Conservation (phyloP, 164 flowering plant genomes). For the Umbellularia californica region DNA sequence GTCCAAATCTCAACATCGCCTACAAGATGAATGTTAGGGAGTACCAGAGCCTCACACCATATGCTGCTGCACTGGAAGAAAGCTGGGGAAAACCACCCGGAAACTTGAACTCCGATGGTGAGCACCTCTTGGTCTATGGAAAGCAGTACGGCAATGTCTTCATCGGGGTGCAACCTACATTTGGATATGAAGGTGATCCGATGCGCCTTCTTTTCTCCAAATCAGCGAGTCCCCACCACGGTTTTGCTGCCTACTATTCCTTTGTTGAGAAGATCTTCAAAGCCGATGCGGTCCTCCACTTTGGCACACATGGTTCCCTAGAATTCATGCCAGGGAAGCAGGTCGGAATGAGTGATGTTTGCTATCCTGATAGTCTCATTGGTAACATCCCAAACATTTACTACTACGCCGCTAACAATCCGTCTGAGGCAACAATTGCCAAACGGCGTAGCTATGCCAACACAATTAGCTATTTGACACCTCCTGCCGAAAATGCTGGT, state of each 20-base stretch:
- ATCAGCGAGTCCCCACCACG: slow-evolving; percentile 99
- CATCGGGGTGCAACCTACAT: slow-evolving; percentile 97
- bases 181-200: slow-evolving; percentile 98
- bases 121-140: slow-evolving; percentile 90
- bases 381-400: slow-evolving; percentile 97
- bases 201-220: slow-evolving; percentile 97
- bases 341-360: slow-evolving; percentile 98
- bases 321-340: slow-evolving; percentile 99
- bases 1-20: slow-evolving; percentile 91
- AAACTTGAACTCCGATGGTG: slow-evolving; percentile 95
- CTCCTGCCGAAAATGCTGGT: slow-evolving; percentile 99
- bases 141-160: slow-evolving; percentile 93
- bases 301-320: slow-evolving; percentile 97
- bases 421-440: slow-evolving; percentile 98
- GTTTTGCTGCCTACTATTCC: slow-evolving; percentile 97
- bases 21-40: slow-evolving; percentile 94
- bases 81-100: slow-evolving; percentile 99
- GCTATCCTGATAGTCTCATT: slow-evolving; percentile 93
- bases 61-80: slow-evolving; percentile 81
- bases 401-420: slow-evolving; percentile 97
- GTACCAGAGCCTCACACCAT: slow-evolving; percentile 83
- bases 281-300: slow-evolving; percentile 97
- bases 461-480: slow-evolving; percentile 97
- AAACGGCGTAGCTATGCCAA: slow-evolving; percentile 98
- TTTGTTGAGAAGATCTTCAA: slow-evolving; percentile 90